Evolutionary conservation across 78 protist genomes (phyloP).

Genomic region (Dictyostelium purpureum): DNA sequence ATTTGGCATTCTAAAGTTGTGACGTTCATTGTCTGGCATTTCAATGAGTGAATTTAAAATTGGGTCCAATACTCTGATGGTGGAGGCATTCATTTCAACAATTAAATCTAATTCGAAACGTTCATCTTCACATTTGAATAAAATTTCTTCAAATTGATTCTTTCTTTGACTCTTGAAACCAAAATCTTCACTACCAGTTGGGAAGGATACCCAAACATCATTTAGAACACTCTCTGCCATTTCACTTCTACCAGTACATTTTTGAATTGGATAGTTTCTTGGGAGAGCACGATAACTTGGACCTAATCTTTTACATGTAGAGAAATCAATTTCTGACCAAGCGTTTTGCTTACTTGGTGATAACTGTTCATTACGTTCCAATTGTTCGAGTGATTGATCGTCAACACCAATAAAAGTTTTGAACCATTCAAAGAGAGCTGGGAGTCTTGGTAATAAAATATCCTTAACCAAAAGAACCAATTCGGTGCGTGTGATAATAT

Average conservation of each 20-base stretch:
- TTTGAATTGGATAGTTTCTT: conserved; percentile 48
- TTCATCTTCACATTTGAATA: conserved; percentile 93
- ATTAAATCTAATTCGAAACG: conserved; percentile 92
- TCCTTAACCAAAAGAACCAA: conserved; percentile 80
- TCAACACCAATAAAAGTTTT: conserved; percentile 78
- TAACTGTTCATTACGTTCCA: conserved; percentile 44
- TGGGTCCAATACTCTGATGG: conserved; percentile 77
- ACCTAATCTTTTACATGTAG: conserved; percentile 78
- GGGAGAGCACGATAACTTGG: conserved; percentile 89
- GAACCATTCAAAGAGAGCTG: conserved; percentile 82
- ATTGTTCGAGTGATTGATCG: conserved; percentile 44
- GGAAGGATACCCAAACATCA: conserved; percentile 89
- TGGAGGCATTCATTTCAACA: conserved; percentile 80
- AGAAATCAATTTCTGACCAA: conserved; percentile 72
- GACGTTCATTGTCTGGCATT: conserved; percentile 33
- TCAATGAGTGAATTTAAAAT: conserved; percentile 10
- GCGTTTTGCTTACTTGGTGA: conserved; percentile 24
- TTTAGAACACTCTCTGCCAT: conserved; percentile 84
- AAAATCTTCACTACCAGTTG: conserved; percentile 87
- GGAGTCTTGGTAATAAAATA: conserved; percentile 65
- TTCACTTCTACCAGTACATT: conserved; percentile 68
- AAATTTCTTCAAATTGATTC: conserved; percentile 86
- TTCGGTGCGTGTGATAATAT: conserved; percentile 73
- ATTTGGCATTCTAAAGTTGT: conserved; percentile 30
- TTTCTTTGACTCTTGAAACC: conserved; percentile 73